Evolutionary conservation across 2,329 filamentous ascomycete species (phyloP).

Genomic region (Apiospora aurea): DNA sequence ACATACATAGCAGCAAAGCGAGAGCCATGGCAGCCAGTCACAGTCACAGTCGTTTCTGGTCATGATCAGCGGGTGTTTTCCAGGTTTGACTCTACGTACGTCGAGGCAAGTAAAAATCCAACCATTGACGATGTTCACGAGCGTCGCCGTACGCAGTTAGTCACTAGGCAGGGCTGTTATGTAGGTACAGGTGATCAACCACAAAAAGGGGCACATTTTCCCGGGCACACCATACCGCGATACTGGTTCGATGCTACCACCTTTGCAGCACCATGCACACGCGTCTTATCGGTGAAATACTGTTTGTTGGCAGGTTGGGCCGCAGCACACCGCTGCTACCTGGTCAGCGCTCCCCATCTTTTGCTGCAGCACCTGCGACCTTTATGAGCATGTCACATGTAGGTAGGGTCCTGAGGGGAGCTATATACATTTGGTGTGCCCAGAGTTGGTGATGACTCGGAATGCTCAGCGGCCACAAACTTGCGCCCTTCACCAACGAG

Average conservation of each 20-base stretch:
- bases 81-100: not conserved
- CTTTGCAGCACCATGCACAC: not conserved
- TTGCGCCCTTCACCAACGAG: not conserved
- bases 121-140: not conserved
- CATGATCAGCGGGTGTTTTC: not conserved
- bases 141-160: not conserved
- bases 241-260: conserved; percentile 1
- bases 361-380: not conserved
- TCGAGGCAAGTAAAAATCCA: not conserved
- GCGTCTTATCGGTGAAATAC: conserved; percentile 11
- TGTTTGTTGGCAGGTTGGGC: not conserved
- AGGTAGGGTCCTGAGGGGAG: not conserved
- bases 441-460: not conserved
- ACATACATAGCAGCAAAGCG: not conserved
- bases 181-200: not conserved
- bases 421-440: not conserved
- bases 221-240: not conserved
- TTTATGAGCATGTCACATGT: not conserved
- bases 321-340: conserved; percentile 8
- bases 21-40: not conserved
- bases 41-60: not conserved
- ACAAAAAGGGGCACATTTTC: not conserved
- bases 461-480: not conserved
- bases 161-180: not conserved
- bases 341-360: not conserved